phyloP scores from a whole-genome alignment of 2,329 filamentous ascomycete genomes.

The Ophidiomyces ophidiicola region DNA sequence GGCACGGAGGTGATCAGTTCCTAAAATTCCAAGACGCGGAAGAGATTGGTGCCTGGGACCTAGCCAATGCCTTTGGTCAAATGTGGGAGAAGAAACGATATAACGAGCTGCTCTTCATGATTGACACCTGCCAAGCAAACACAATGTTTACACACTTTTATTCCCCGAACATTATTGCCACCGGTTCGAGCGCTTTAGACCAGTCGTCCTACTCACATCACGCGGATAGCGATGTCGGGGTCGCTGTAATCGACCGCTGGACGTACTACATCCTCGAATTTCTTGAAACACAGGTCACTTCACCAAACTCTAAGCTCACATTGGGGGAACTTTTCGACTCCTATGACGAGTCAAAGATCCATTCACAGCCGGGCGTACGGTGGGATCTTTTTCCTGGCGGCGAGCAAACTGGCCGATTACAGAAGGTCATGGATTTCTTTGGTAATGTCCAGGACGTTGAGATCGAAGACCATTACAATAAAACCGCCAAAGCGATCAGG shows the following conservation, averaged over 20 bases:
- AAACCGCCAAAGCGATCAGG: constrained; percentile 40
- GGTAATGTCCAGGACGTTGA: constrained; percentile 97
- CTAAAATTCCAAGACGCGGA: constrained; percentile 97
- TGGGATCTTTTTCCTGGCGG: constrained; percentile 93
- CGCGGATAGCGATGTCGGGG: constrained; percentile 93
- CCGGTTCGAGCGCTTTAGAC: constrained; percentile 89
- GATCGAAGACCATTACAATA: constrained; percentile 45
- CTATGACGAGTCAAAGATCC: constrained; percentile 89
- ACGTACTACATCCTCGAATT: constrained; percentile 99
- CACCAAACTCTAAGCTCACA: constrained; percentile 75
- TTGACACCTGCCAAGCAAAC: constrained; percentile 98
- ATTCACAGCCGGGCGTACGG: constrained; percentile 78
- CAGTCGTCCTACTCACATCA: constrained; percentile 96
- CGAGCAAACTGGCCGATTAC: constrained; percentile 60
- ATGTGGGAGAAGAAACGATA: constrained; percentile 99
- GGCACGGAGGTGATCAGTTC: constrained; percentile 94
- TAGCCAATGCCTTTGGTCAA: constrained; percentile 94
- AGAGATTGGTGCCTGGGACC: constrained; percentile 90
- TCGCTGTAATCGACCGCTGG: constrained; percentile 95
- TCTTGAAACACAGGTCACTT: constrained; percentile 77
- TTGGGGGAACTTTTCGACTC: constrained; percentile 91
- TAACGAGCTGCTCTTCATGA: constrained; percentile 98
- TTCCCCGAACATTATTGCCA: constrained; percentile 94
- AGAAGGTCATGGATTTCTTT: constrained; percentile 91
- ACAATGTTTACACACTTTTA: constrained; percentile 99